A percentile compares a stretch with the other conserved stretches of the same genome.
These are phyloP conservation scores for Lepiota subincarnata DNA, from an alignment of 768 basidiomycete species.

Conservation along the genomic window DNA sequence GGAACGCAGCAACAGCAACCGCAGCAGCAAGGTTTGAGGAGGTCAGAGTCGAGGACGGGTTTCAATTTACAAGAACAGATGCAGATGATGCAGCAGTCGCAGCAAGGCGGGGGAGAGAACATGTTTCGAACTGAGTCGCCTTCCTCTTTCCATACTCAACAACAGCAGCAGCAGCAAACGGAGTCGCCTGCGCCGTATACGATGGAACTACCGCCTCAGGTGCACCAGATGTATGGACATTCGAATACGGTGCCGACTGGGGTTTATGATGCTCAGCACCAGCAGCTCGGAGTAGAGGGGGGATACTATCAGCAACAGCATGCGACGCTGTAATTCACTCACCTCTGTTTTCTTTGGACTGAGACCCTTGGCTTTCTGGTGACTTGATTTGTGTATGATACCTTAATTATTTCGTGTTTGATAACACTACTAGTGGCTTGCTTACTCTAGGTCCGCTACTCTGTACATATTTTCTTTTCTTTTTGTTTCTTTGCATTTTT, in stretches of 20 bases:
- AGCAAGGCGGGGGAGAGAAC: background rate
- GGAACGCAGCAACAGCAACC: conserved; percentile 21
- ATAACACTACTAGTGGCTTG: background rate
- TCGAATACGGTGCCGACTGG: conserved; percentile 21
- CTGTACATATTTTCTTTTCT: background rate
- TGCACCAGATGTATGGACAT: conserved; percentile 9
- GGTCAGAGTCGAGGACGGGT: conserved; percentile 31
- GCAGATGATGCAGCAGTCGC: conserved; percentile 44
- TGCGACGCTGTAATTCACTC: conserved; percentile 22
- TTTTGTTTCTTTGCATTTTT: no score
- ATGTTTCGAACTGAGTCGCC: conserved; percentile 23
- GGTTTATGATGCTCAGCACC: conserved; percentile 16
- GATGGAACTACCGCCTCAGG: conserved; percentile 31
- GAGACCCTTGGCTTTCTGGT: background rate
- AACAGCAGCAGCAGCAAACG: no score
- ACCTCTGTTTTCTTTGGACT: no score
- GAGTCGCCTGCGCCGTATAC: conserved; percentile 36
- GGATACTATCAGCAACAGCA: conserved; percentile 23
- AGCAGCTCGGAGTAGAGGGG: conserved; percentile 17
- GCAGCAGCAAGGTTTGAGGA: conserved; percentile 34
- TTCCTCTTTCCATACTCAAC: conserved; percentile 29
- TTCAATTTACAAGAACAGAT: conserved; percentile 31
- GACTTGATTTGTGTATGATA: no score
- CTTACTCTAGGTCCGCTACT: background rate
- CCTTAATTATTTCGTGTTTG: no score